Conservation (phyloP, 306 rosid genomes). For the Albizia julibrissin region DNA sequence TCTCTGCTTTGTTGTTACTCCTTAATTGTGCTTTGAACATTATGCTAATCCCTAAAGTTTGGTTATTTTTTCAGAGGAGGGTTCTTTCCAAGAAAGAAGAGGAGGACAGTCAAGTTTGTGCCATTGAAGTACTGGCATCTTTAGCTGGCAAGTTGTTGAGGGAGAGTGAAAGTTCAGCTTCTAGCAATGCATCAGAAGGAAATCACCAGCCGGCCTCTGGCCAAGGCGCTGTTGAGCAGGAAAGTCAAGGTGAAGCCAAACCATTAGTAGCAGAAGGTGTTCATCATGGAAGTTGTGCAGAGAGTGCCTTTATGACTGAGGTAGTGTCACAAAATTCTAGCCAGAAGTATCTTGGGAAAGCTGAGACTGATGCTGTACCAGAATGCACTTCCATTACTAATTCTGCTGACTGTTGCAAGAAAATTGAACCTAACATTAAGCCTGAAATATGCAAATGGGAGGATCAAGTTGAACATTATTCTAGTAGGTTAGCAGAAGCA, state of each 20-base stretch:
- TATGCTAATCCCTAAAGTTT: slow-evolving; percentile 31
- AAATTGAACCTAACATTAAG: slow-evolving; percentile 44
- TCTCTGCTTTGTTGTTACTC: background rate
- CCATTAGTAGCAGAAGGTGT: slow-evolving; percentile 38
- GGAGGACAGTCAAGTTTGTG: slow-evolving; percentile 59
- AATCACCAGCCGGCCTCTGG: slow-evolving; percentile 44
- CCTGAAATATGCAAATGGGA: slow-evolving; percentile 46
- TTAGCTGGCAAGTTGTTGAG: slow-evolving; percentile 86
- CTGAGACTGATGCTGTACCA: slow-evolving; percentile 44
- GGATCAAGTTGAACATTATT: slow-evolving; percentile 39
- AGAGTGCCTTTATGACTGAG: slow-evolving; percentile 48
- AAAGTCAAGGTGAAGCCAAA: slow-evolving; percentile 44
- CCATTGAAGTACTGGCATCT: slow-evolving; percentile 84
- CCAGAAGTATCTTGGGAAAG: slow-evolving; percentile 40
- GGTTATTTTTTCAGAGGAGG: slow-evolving; percentile 66
- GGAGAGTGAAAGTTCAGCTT: slow-evolving; percentile 82
- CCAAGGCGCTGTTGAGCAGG: slow-evolving; percentile 47
- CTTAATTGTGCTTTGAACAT: slow-evolving; percentile 27
- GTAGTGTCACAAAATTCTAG: slow-evolving; percentile 39
- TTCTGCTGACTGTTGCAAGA: slow-evolving; percentile 44
- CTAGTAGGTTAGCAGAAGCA: slow-evolving; percentile 46
- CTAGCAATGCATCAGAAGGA: slow-evolving; percentile 80
- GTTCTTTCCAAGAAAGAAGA: slow-evolving; percentile 51
- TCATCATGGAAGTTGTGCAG: slow-evolving; percentile 57
- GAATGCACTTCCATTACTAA: slow-evolving; percentile 50